Evolutionary conservation across 148 eudicot genomes (phyloP), one percentile per base, ranked within the genome.

Genomic region (Vaccinium vitisidaea): DNA sequence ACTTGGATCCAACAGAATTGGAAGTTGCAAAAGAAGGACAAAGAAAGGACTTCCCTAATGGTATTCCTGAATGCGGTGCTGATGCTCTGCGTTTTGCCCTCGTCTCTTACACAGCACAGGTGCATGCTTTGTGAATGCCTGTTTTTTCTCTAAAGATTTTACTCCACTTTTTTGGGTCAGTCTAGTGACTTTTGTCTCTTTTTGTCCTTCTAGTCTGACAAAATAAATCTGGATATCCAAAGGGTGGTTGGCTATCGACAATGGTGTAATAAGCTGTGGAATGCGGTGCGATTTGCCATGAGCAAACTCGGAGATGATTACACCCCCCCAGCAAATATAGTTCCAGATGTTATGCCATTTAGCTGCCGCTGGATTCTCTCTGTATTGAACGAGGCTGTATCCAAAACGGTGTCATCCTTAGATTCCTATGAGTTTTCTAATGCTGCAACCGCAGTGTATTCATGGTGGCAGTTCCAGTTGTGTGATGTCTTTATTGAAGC

Each of bases 181-280:
- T 46, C 36, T 81, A 74, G 80, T 77, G 87, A 81, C 79, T 78
- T 46, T 58, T 48, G 19, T 77, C 9, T 70, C 52, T 63, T 83
- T 83, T 30, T 79, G 16, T 88, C 83, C 61, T 79, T 89, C 30
- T 90, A 96, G 99, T 91, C 99, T 46, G 98, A 96, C 88, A 96
- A 93, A 90, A 96, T 96, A 82, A 95, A 96, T 84, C 84, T 96
- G 89, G 99, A 96, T 86, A 95, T 96, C 84, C 93, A 89, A 88
- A 90, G 98, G 85, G 98, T 96, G 75, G 92, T 90, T 86, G 98
- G 99, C 27, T 96, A 95, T 84, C 99, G 99, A 18, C 93, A 96
- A 61, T 96, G 99, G 99, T 96, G 99, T 90, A 96, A 95, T 83
- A 96, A 96, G 79, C 87, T 96, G 39, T 96, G 99, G 99, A 96